These are phyloP conservation scores for Blastobotrys apis DNA, from an alignment of 1,139 yeast species.

Conservation along the genomic window DNA sequence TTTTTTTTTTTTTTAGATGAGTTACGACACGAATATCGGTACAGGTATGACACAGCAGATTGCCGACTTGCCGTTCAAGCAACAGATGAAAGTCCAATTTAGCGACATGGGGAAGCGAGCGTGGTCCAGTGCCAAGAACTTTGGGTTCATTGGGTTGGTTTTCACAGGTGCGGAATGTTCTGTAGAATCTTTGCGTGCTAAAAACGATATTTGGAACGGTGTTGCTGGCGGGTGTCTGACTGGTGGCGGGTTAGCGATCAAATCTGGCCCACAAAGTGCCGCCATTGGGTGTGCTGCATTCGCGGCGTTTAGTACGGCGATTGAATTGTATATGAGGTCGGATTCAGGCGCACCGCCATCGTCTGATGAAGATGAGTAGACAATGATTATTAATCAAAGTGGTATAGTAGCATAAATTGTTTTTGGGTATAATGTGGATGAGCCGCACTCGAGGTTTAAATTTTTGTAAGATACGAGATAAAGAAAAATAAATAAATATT, in stretches of 20 bases:
- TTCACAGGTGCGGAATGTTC: slow-evolving; percentile 94
- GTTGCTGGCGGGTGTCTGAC: slow-evolving; percentile 92
- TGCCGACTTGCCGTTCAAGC: slow-evolving; percentile 82
- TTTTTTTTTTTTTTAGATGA: too few relatives aligned
- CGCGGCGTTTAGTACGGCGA: slow-evolving; percentile 93
- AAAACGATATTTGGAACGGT: slow-evolving; percentile 89
- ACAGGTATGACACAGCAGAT: slow-evolving; percentile 45
- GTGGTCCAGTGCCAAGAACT: slow-evolving; percentile 83
- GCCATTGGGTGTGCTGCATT: slow-evolving; percentile 93
- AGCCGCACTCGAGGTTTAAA: too few relatives aligned
- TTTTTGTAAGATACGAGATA: too few relatives aligned
- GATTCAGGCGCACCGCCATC: slow-evolving; percentile 83
- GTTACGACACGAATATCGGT: slow-evolving; percentile 76
- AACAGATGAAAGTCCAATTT: slow-evolving; percentile 89
- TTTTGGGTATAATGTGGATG: too few relatives aligned
- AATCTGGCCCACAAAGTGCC: slow-evolving; percentile 93
- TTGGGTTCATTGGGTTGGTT: slow-evolving; percentile 90
- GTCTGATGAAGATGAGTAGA: slow-evolving; percentile 80
- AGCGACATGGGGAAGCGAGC: slow-evolving; percentile 89
- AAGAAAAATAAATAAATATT: too few relatives aligned
- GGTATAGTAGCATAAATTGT: too few relatives aligned
- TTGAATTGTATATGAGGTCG: slow-evolving; percentile 82
- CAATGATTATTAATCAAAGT: too few relatives aligned
- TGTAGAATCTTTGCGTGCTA: slow-evolving; percentile 78
- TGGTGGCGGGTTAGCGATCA: slow-evolving; percentile 83